A percentile compares a stretch with the other conserved stretches of the same genome.
These are phyloP conservation scores for Sporisorium scitamineum DNA, from an alignment of 1,284 basidiomycete genomes.

Conservation along the genomic window DNA sequence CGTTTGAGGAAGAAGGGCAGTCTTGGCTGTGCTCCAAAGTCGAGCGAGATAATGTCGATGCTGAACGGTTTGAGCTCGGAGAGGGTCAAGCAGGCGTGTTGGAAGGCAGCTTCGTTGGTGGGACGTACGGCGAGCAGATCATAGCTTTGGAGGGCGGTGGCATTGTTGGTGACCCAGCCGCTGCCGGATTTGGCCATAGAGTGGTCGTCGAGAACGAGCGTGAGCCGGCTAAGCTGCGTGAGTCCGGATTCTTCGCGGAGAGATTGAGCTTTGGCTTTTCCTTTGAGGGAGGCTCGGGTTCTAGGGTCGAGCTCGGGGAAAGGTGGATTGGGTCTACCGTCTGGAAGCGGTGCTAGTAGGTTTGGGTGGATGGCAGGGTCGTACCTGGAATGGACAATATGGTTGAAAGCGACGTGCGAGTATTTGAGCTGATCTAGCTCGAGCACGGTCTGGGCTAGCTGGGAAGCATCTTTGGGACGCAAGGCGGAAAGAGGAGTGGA, in stretches of 20 bases:
- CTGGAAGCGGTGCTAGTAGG: slow-evolving; percentile 31
- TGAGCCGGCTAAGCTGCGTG: slow-evolving; percentile 65
- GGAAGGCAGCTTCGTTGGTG: slow-evolving; percentile 79
- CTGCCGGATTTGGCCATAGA: slow-evolving; percentile 57
- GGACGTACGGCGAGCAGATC: slow-evolving; percentile 82
- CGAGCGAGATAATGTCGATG: slow-evolving; percentile 83
- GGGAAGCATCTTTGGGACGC: slow-evolving; percentile 34
- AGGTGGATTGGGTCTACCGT: slow-evolving; percentile 37
- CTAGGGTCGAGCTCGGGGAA: slow-evolving; percentile 64
- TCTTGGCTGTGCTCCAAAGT: slow-evolving; percentile 79
- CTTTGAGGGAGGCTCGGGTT: slow-evolving; percentile 19
- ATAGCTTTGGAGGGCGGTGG: slow-evolving; percentile 73
- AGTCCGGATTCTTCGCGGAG: slow-evolving; percentile 7
- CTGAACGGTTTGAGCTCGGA: slow-evolving; percentile 82
- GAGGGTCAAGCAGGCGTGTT: slow-evolving; percentile 82
- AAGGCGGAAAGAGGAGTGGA: slow-evolving; percentile 17
- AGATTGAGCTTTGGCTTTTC: slow-evolving; percentile 15
- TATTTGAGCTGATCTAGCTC: slow-evolving; percentile 58
- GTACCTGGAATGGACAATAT: slow-evolving; percentile 52
- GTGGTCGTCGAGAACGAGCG: slow-evolving; percentile 64
- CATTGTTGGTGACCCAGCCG: slow-evolving; percentile 57
- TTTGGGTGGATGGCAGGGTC: slow-evolving; percentile 51
- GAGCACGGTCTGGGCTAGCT: slow-evolving; percentile 37
- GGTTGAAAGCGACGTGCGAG: slow-evolving; percentile 60
- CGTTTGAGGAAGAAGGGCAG: slow-evolving; percentile 84